Evolutionary conservation across 257 asterid genomes (phyloP).

Genomic region (Solanum dulcamara): DNA sequence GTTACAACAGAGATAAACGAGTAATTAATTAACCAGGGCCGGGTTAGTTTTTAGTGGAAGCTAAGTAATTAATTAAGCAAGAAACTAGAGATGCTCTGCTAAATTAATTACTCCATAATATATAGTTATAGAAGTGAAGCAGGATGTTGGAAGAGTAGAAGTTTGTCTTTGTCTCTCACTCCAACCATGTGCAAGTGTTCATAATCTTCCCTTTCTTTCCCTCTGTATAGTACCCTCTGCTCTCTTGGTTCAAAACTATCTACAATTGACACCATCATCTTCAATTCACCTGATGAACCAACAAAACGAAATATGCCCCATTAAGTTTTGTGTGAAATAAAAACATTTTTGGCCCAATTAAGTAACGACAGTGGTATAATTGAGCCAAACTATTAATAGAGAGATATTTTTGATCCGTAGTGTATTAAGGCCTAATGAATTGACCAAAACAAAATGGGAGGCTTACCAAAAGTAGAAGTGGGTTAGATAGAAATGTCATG

Average conservation of each 20-base stretch:
- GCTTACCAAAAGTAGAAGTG: conserved; percentile 68
- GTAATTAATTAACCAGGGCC: neutral
- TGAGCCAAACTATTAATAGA: neutral
- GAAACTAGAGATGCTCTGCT: neutral
- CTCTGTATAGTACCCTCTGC: conserved; percentile 21
- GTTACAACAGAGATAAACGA: neutral
- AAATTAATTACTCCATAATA: neutral
- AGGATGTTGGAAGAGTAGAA: conserved; percentile 59
- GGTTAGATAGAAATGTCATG: conserved; percentile 45
- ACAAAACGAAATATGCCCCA: too few relatives aligned
- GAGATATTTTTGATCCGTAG: too few relatives aligned
- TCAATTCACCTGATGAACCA: conserved; percentile 42
- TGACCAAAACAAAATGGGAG: neutral
- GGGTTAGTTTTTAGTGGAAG: neutral
- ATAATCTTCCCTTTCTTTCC: conserved; percentile 64
- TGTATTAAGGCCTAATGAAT: too few relatives aligned
- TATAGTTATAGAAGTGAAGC: neutral
- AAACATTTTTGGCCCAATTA: too few relatives aligned
- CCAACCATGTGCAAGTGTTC: conserved; percentile 83
- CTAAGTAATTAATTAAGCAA: neutral
- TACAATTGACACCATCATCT: conserved; percentile 38
- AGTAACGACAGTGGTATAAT: too few relatives aligned
- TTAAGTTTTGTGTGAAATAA: too few relatives aligned
- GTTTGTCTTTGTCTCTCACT: conserved; percentile 60
- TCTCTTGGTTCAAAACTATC: neutral